Base-by-base conservation (phyloP, 768 basidiomycete genomes). In the Leucosporidium creatinivorum region DNA sequence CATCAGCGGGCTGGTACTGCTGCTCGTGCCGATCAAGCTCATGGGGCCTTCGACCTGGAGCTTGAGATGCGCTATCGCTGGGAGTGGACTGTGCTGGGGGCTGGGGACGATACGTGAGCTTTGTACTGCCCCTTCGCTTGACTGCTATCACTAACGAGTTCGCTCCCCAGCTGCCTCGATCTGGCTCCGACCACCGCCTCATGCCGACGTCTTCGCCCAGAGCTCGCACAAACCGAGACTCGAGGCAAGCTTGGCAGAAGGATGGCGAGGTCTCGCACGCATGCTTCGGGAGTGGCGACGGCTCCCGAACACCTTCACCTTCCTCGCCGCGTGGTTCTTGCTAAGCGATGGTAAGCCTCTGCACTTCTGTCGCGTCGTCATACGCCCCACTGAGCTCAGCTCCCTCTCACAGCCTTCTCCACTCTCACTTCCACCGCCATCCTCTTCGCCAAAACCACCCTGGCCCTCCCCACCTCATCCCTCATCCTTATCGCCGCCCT, bases 301-400 rank as follows among this genome's bases (percentile, higher is more conserved):
- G 61, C 81, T 97, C 21, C 82, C 83, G 36, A 87, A 91, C 74
- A 92, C 93, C 1, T 98, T 93, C 81, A 83, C 83, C 72, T 97
- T 91, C 74, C 86, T 97, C 52, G 84, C 86, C 8, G 91, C 94
- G 0, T 97, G 93, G 93, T 93, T 96, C 77, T 82, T 98, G 18
- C 84, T 98, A 28, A 91, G 89, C 1, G 93, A 98, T 74, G 90
- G 91, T 89, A 61, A 54, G 84, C 33, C 33, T 78, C 36, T 5
- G 15, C 21, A 23, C 8, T 33, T 1, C 23, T 56, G 33, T 19
- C 3, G n/a, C 36, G 25, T 28, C 12, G 51, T 28, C 8, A 44
- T 9, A 44, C 6, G 39, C 8, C 13, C 15, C 13, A 13, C 13
- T n/a, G n/a, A 56, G n/a, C 19, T 21, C 13, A 30, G 33, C 28